phyloP scores from a whole-genome alignment of 2,329 filamentous ascomycete species.

The Mycogone perniciosa region DNA sequence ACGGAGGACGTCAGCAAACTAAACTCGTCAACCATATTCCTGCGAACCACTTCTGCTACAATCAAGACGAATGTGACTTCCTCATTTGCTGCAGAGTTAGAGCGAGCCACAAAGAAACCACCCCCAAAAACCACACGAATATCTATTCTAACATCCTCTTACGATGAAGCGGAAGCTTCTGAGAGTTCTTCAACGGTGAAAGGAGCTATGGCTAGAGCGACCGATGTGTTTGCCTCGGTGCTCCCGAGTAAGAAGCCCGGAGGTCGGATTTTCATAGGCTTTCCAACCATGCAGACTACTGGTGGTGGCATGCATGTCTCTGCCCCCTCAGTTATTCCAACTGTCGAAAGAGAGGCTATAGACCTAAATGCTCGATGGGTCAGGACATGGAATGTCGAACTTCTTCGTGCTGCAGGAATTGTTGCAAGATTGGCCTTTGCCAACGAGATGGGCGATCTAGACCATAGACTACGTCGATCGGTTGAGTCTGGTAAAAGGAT shows the following conservation, averaged over 20 bases:
- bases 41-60: slow-evolving; percentile 78
- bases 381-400: slow-evolving; percentile 89
- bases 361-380: slow-evolving; percentile 95
- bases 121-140: slow-evolving; percentile 83
- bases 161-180: slow-evolving; percentile 69
- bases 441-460: slow-evolving; percentile 77
- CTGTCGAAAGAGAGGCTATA: slow-evolving; percentile 93
- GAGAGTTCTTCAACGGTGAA: slow-evolving; percentile 39
- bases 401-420: slow-evolving; percentile 85
- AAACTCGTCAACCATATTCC: slow-evolving; percentile 74
- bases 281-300: slow-evolving; percentile 95
- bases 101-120: slow-evolving; percentile 94
- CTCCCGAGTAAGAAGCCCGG: slow-evolving; percentile 74
- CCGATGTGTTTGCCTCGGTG: slow-evolving; percentile 84
- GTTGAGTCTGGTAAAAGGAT: slow-evolving; percentile 45
- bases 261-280: slow-evolving; percentile 92
- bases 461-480: slow-evolving; percentile 48
- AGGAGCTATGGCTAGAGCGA: slow-evolving; percentile 47
- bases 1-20: slow-evolving; percentile 64
- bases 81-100: slow-evolving; percentile 75
- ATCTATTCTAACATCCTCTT: slow-evolving; percentile 84
- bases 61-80: slow-evolving; percentile 69
- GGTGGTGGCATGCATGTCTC: slow-evolving; percentile 91
- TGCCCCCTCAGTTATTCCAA: slow-evolving; percentile 92
- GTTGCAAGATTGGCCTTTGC: slow-evolving; percentile 82